Base-by-base conservation (phyloP, 2,329 filamentous ascomycete species). In the Fonsecaea erecta region DNA sequence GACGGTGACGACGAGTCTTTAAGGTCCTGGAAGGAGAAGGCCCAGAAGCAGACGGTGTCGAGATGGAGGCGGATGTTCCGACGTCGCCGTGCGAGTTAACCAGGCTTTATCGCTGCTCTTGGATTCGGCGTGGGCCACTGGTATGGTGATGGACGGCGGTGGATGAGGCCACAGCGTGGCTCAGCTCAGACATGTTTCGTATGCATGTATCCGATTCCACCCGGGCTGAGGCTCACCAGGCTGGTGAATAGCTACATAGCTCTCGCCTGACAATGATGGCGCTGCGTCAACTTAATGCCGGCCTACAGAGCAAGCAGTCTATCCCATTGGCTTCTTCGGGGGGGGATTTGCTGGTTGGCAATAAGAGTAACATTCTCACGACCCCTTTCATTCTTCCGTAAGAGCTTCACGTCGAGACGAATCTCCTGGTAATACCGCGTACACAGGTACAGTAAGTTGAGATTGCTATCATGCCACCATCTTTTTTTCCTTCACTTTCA, bases 41-140 rank as follows among this genome's bases (percentile, higher is more conserved):
- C 34, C 30, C 43, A 30, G 26, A 37, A 52, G 28, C 57, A 46
- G 28, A 60, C 52, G 46, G 57, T 35, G 46, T 60, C 57, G 57
- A 51, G 43, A 26, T 60, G 57, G 57, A 60, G 46, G 43, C 57
- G 57, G 51, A 46, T 60, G 26, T 60, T 60, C 26, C 14, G 57
- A 16, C 57, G 57, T 30, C 26, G 30, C 18, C 28, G 43, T n/a
- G 28, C 28, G 40, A 60, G 28, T 30, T 52, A 60, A 32, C 18
- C 3, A 40, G 37, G 11, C 32, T 9, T 12, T 34, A 34, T 34
- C 32, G 5, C n/a, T 40, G 16, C 14, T 18, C n/a, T 40, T 40
- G 37, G 7, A 34, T n/a, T n/a, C n/a, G n/a, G n/a, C n/a, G n/a
- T 34, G 37, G 16, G 37, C 16, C 37, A 18, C 37, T 40, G 16